Conservation (phyloP, 768 basidiomycete species). For the Inosperma sp. region DNA sequence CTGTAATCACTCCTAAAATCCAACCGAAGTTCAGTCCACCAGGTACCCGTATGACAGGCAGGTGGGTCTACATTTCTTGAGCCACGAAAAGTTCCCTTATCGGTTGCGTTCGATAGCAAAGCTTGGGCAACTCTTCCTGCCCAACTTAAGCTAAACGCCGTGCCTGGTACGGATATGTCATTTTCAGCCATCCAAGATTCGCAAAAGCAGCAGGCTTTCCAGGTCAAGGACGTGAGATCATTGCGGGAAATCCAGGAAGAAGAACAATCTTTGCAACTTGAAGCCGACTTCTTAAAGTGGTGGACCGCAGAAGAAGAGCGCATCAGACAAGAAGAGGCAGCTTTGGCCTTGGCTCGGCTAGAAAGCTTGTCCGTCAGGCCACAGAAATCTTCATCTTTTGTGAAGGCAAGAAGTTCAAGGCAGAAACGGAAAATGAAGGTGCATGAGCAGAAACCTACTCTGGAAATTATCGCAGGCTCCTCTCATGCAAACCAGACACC, state of each 20-base stretch:
- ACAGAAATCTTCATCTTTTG: neutral
- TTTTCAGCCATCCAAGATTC: constrained; percentile 82
- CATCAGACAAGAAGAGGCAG: constrained; percentile 52
- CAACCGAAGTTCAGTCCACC: constrained; percentile 29
- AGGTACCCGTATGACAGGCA: neutral
- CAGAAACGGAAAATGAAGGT: constrained; percentile 5
- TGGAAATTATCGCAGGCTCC: too few species aligned
- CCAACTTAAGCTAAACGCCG: constrained; percentile 38
- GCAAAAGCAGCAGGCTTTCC: constrained; percentile 43
- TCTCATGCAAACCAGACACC: too few species aligned
- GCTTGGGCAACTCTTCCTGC: constrained; percentile 61
- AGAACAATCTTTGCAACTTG: constrained; percentile 59
- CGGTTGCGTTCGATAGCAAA: constrained; percentile 32
- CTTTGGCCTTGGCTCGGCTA: constrained; percentile 27
- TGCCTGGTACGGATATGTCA: constrained; percentile 45
- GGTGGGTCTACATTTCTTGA: neutral
- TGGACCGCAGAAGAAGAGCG: constrained; percentile 83
- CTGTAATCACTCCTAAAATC: constrained; percentile 58
- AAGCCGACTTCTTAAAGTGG: constrained; percentile 84
- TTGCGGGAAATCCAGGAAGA: constrained; percentile 85
- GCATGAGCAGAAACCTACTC: too few species aligned
- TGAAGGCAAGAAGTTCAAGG: constrained; percentile 10
- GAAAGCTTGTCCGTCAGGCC: constrained; percentile 10
- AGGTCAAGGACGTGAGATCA: constrained; percentile 53
- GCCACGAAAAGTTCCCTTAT: neutral